Evolutionary conservation across 2,329 filamentous ascomycete genomes (phyloP).

Genomic region (Aschersonia sp.): DNA sequence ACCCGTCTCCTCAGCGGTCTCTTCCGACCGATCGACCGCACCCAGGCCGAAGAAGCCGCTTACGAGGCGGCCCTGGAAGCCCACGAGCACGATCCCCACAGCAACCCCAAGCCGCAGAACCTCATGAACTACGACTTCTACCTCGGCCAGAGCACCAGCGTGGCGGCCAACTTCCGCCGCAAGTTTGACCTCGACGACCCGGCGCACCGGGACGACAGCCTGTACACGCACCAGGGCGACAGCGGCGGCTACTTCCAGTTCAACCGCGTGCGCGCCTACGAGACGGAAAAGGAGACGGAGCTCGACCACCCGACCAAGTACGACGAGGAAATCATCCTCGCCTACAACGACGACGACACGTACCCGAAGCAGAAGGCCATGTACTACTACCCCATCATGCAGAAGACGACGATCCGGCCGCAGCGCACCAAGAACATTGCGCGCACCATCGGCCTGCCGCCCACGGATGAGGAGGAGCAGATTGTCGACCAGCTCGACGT

Average conservation of each 20-base stretch:
- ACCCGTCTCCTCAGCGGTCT: conserved; percentile 45
- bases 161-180: conserved; percentile 40
- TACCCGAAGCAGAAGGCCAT: conserved; percentile 40
- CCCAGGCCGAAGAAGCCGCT: conserved; percentile 36
- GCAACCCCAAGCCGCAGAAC: conserved; percentile 39
- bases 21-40: conserved; percentile 43
- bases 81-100: conserved; percentile 40
- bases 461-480: conserved; percentile 27
- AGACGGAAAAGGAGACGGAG: conserved; percentile 44
- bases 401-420: conserved; percentile 45
- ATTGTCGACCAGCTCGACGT: conserved; percentile 42
- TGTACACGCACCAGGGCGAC: conserved; percentile 36
- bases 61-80: conserved; percentile 35
- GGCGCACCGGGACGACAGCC: conserved; percentile 34
- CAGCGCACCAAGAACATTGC: conserved; percentile 50
- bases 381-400: conserved; percentile 56
- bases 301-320: conserved; percentile 45
- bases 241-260: conserved; percentile 41
- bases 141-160: conserved; percentile 32
- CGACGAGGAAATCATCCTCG: conserved; percentile 46
- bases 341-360: conserved; percentile 37
- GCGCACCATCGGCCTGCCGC: conserved; percentile 28
- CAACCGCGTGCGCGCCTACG: conserved; percentile 47
- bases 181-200: conserved; percentile 45
- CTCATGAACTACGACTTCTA: conserved; percentile 54